Base-by-base conservation (phyloP, 768 basidiomycete species). In the Suillus placidus region DNA sequence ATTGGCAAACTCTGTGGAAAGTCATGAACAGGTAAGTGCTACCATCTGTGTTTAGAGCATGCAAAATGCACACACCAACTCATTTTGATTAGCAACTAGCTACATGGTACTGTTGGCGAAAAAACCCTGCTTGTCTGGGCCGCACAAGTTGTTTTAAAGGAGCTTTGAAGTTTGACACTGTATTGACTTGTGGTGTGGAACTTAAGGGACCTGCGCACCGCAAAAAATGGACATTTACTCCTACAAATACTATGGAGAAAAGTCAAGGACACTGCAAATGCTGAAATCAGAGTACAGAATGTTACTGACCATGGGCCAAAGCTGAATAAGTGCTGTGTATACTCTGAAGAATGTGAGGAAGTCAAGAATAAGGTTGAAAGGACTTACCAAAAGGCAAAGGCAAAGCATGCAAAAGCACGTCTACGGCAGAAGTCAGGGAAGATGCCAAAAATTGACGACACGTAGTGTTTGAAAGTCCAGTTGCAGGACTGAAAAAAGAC, bases 221-320 rank as follows among this genome's bases (percentile, higher is more conserved):
- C 54, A 56, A n/a, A 56, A 56, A 37, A 7, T 56, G 30, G 12
- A 56, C 14, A 56, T 56, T 8, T 56, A 56, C 35, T 56, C 54
- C 7, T 10, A 30, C 54, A 56, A 32, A 30, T 56, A 30, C 54
- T 45, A 45, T n/a, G 20, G 4, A n/a, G 45, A 47, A 12, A 47
- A 23, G n/a, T 47, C 45, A 47, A 47, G 45, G n/a, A 47, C 12
- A 23, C n/a, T 23, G 45, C n/a, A 13, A n/a, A 47, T 6, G 5
- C n/a, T 1, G 5, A 47, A 47, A 47, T 47, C 45, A 47, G n/a
- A 23, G n/a, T 5, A 5, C 4, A 47, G 45, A 23, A 47, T 12
- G 45, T 47, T n/a, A 47, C 45, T 23, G 4, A 47, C n/a, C 1
- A 1, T 0, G 4, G 45, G n/a, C 45, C 45, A 45, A 45, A 45